Evolutionary conservation across 2,329 filamentous ascomycete genomes (phyloP), one percentile per base, ranked within the genome.

Genomic region (Pseudonectria foliicola): DNA sequence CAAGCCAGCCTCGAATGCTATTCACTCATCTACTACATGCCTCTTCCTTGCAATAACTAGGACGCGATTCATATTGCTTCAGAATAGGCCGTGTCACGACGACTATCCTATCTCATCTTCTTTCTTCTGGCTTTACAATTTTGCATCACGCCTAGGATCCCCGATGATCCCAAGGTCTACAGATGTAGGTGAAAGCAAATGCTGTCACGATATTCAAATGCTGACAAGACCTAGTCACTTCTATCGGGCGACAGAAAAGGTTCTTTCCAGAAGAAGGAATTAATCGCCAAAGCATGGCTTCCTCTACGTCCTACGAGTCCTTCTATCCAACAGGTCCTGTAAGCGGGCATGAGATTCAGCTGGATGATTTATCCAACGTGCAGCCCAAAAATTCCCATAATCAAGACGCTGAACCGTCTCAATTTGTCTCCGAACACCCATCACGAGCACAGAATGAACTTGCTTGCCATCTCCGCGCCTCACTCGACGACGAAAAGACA

Each of bases 341-440:
- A 3, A 10, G 29, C 13, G 35, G 29, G 5, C 33, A 40, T 16
- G 37, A 34, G 10, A 39, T 46, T 7, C 41, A 40, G 8, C 34
- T 46, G 1, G 35, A 46, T 30, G 42, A 46, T 3, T 42, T 44
- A 18, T 39, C 42, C 3, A 39, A 33, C 15, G 33, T 40, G 10
- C 34, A 39, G 16, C 12, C 35, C 8, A 39, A 31, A 15, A 30
- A 33, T 16, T 25, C 37, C 14, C 13, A 18, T 23, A 24, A 14
- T 30, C 29, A 29, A 16, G 40, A 27, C 16, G 35, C 43, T 16
- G 34, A 35, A 10, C 39, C 38, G 16, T 30, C 27, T n/a, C 33
- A 29, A 16, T 49, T 52, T 13, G 41, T 46, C 30, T 33, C 39
- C 5, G 42, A 45, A 26, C 40, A 32, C 12, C 43, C 42, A 7